Evolutionary conservation across 2,329 filamentous ascomycete species (phyloP).

Genomic region (Diaporthe citriasiana): DNA sequence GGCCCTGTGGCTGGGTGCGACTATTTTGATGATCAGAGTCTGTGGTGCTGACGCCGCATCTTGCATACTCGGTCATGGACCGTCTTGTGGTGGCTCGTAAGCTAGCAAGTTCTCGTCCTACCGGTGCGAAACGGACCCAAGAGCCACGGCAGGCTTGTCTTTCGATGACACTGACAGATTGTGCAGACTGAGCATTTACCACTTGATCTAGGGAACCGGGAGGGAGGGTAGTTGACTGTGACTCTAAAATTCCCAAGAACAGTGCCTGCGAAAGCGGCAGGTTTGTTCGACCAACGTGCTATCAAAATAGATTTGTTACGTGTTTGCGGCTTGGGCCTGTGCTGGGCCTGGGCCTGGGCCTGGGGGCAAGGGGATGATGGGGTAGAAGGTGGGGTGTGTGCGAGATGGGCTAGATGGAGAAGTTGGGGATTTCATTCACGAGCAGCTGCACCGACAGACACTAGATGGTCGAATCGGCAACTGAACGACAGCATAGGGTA

Average conservation of each 20-base stretch:
- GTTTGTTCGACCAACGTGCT: neutral
- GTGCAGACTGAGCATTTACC: neutral
- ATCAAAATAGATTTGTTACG: conserved; percentile 10
- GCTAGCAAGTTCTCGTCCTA: conserved; percentile 17
- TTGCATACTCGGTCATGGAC: neutral
- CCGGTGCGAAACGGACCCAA: conserved; percentile 3
- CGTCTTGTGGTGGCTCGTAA: neutral
- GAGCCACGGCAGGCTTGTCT: conserved; percentile 21
- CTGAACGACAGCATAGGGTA: neutral
- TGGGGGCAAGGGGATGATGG: neutral
- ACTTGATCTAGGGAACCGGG: neutral
- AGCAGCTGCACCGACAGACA: neutral
- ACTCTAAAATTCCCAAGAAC: neutral
- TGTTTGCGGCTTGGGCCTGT: neutral
- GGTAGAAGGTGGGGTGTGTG: neutral
- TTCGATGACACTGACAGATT: neutral
- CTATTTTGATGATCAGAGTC: too few relatives aligned
- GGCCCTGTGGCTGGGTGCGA: neutral
- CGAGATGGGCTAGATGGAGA: neutral
- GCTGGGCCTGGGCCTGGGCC: conserved; percentile 1
- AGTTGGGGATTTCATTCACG: too few relatives aligned
- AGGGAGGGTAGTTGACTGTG: neutral
- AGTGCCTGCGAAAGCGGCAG: neutral
- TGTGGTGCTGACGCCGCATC: conserved; percentile 1
- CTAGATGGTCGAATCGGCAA: conserved; percentile 11